Percentiles rank a stretch among this genome's conserved stretches.
phyloP scores from a whole-genome alignment of 257 asterid genomes.

The Lithospermum erythrorhizon region DNA sequence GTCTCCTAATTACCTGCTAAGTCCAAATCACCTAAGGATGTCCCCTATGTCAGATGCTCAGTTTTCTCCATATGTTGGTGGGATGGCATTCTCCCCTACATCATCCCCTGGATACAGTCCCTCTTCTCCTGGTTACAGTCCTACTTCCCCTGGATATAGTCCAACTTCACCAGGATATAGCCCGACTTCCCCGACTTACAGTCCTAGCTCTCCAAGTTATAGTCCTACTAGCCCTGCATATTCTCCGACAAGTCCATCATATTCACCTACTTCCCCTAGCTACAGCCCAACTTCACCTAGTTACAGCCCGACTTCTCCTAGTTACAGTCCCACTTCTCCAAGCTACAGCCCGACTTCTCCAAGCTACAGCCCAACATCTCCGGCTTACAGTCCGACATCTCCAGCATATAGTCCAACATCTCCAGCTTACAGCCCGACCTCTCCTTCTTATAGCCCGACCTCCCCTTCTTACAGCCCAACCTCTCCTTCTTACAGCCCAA shows the following conservation, averaged over 20 bases:
- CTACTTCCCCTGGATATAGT: conserved; percentile 79
- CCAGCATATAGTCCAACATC: conserved; percentile 88
- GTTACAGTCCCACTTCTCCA: conserved; percentile 81
- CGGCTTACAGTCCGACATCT: conserved; percentile 74
- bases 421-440: conserved; percentile 66
- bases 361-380: conserved; percentile 74
- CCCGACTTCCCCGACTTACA: conserved; percentile 62
- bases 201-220: conserved; percentile 90
- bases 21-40: conserved; percentile 60
- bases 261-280: conserved; percentile 78
- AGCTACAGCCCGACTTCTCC: conserved; percentile 81
- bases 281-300: conserved; percentile 66
- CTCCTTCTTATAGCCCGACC: conserved; percentile 79
- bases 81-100: conserved; percentile 85
- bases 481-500: conserved; percentile 79
- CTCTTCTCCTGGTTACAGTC: conserved; percentile 78
- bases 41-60: conserved; percentile 77
- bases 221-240: conserved; percentile 92
- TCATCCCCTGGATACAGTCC: conserved; percentile 87
- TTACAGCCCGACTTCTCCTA: conserved; percentile 80
- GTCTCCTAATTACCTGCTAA: conserved; percentile 73
- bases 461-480: conserved; percentile 85
- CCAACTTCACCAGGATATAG: conserved; percentile 66
- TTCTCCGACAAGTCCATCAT: conserved; percentile 87
- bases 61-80: conserved; percentile 77